Conservation (phyloP, 352 stramenopile genomes). For the Pythium aquatile region DNA sequence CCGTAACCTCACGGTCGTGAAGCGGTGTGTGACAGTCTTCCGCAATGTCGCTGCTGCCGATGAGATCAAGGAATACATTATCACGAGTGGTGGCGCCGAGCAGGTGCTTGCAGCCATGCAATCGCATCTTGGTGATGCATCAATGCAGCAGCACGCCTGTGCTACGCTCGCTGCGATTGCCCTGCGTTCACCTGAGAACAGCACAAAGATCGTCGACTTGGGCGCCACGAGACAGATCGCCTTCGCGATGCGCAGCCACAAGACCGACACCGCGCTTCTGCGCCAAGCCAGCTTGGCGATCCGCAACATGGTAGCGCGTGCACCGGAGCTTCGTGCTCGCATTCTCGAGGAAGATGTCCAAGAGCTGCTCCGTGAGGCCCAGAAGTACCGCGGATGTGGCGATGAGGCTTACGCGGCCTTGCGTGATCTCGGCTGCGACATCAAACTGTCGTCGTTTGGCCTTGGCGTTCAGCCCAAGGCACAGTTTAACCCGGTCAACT, state of each 20-base stretch:
- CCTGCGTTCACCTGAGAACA: conserved; percentile 67
- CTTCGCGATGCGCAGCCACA: conserved; percentile 53
- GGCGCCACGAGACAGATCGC: conserved; percentile 46
- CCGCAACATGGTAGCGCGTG: conserved; percentile 74
- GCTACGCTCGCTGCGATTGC: conserved; percentile 73
- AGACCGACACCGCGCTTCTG: conserved; percentile 42
- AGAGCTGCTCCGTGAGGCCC: conserved; percentile 53
- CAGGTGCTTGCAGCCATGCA: conserved; percentile 61
- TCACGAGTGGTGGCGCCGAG: conserved; percentile 51
- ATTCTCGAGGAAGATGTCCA: conserved; percentile 73
- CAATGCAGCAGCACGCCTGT: conserved; percentile 68
- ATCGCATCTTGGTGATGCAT: conserved; percentile 43
- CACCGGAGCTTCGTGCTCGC: conserved; percentile 48
- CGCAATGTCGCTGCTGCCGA: conserved; percentile 73
- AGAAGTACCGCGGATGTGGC: conserved; percentile 62
- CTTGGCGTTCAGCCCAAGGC: conserved; percentile 31
- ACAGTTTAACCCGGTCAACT: conserved; percentile 69
- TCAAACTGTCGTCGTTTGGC: conserved; percentile 62
- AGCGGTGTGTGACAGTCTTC: conserved; percentile 67
- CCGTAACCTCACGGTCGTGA: conserved; percentile 44
- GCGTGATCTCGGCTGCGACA: conserved; percentile 69
- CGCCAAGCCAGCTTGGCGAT: conserved; percentile 79
- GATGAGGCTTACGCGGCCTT: conserved; percentile 79
- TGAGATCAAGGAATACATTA: conserved; percentile 62
- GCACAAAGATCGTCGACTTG: conserved; percentile 47